Evolutionary conservation across 148 eudicot genomes (phyloP), one percentile per base, ranked within the genome.

Genomic region (Nyssa sinensis): DNA sequence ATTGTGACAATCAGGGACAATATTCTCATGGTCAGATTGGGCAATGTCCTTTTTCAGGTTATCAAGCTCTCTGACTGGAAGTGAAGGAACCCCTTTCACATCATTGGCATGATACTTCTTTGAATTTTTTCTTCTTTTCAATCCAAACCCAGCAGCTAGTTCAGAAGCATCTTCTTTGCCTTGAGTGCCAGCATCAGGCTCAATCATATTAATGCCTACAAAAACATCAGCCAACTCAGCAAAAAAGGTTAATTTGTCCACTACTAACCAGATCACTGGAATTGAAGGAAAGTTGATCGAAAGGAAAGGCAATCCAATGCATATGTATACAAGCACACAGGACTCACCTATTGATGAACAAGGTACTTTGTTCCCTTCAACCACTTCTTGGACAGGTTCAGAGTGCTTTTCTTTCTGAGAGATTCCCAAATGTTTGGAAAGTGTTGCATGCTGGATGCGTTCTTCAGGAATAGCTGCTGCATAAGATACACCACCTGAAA

Each of bases 41-140:
- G 23, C 32, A 35, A 17, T 49, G 73, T 72, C 81, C 8, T 44
- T 58, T 51, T 79, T 70, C 60, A 62, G 12, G 27, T 69, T 71
- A 64, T 67, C 66, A 25, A 41, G 59, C 67, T 47, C 79, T 57
- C 72, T 34, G 49, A 41, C 53, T 24, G 39, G 60, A 44, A 59
- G 60, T 17, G 17, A 53, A 62, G 73, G 69, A 29, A 69, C 62
- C 65, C 71, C 76, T 77, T 69, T 35, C 61, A 25, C 25, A 66
- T 65, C 57, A 70, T 65, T 67, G 57, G 67, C 79, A 62, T 34
- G 55, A 72, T 60, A 17, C 63, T 84, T 82, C 84, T 82, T 78
- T 32, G 68, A 53, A 35, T 41, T 77, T 69, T 70, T 81, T 39
- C 62, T 25, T 53, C 63, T 78, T 71, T 76, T 80, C 17, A 32